phyloP scores from a whole-genome alignment of 2,329 filamentous ascomycete species.

The Fusarium albidum region DNA sequence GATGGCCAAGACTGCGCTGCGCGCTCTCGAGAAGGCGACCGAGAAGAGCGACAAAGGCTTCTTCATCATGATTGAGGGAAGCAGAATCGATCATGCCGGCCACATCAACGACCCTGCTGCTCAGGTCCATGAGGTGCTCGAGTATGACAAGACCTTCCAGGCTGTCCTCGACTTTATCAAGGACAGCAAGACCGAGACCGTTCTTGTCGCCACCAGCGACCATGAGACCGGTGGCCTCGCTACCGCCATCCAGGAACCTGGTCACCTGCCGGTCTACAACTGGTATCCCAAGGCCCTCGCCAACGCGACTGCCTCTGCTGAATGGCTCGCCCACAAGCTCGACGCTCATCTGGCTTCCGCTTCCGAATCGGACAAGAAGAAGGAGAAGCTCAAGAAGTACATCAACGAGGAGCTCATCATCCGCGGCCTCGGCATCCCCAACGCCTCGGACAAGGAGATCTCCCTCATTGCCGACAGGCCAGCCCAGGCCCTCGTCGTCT shows the following conservation, averaged over 20 bases:
- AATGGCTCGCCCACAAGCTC: conserved; percentile 73
- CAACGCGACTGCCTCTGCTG: conserved; percentile 77
- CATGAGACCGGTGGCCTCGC: conserved; percentile 95
- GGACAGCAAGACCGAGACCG: conserved; percentile 73
- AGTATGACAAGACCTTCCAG: conserved; percentile 88
- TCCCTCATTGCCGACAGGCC: conserved; percentile 67
- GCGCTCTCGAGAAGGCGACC: conserved; percentile 81
- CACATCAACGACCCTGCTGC: conserved; percentile 85
- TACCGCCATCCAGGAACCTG: conserved; percentile 72
- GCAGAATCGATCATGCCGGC: conserved; percentile 93
- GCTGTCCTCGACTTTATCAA: conserved; percentile 86
- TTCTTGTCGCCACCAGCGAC: conserved; percentile 91
- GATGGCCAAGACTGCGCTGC: conserved; percentile 86
- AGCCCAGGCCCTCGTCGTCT: conserved; percentile 61
- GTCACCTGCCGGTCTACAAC: conserved; percentile 64
- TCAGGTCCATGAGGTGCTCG: conserved; percentile 91
- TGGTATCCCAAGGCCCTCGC: conserved; percentile 88
- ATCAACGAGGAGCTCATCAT: conserved; percentile 73
- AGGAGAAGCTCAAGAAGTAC: conserved; percentile 64
- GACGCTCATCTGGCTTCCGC: conserved; percentile 61
- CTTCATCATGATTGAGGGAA: conserved; percentile 98
- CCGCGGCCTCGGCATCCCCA: conserved; percentile 77
- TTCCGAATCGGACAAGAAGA: conserved; percentile 42
- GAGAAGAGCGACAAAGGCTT: conserved; percentile 88
- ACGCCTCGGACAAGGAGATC: conserved; percentile 78